Conservation (phyloP, 108 stramenopile species). For the Pseudonitzschia multiseries region DNA sequence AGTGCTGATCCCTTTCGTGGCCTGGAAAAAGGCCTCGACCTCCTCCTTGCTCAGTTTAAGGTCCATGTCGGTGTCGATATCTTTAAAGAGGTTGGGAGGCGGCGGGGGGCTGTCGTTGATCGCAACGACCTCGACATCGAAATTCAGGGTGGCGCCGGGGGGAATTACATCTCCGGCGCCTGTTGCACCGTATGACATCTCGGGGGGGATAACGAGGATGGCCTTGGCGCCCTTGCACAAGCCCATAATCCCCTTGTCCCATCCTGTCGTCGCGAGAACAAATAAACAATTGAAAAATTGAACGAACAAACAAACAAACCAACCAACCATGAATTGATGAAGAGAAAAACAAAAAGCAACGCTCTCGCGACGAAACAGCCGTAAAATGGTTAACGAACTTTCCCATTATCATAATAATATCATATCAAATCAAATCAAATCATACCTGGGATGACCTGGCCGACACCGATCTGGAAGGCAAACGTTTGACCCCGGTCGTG, state of each 20-base stretch:
- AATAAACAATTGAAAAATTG: too few species aligned
- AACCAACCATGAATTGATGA: too few species aligned
- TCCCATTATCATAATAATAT: too few species aligned
- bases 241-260: conserved; percentile 58
- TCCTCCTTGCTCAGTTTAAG: conserved; percentile 27
- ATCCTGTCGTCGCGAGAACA: too few species aligned
- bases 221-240: conserved; percentile 63
- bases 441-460: conserved; percentile 67
- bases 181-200: conserved; percentile 58
- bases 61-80: conserved; percentile 38
- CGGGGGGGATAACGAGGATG: conserved; percentile 59
- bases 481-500: conserved; percentile 23
- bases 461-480: conserved; percentile 63
- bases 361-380: background rate
- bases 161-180: conserved; percentile 63
- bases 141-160: conserved; percentile 51
- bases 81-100: conserved; percentile 37
- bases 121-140: conserved; percentile 61
- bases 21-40: conserved; percentile 31
- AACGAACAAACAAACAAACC: too few species aligned
- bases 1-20: background rate
- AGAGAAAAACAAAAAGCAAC: background rate
- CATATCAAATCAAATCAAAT: too few species aligned
- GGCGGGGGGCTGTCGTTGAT: conserved; percentile 29
- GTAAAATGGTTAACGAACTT: too few species aligned